Percentiles rank a stretch among this genome's conserved stretches.
phyloP scores from a whole-genome alignment of 2,329 filamentous ascomycete species.

The Penicillium janthinellum region DNA sequence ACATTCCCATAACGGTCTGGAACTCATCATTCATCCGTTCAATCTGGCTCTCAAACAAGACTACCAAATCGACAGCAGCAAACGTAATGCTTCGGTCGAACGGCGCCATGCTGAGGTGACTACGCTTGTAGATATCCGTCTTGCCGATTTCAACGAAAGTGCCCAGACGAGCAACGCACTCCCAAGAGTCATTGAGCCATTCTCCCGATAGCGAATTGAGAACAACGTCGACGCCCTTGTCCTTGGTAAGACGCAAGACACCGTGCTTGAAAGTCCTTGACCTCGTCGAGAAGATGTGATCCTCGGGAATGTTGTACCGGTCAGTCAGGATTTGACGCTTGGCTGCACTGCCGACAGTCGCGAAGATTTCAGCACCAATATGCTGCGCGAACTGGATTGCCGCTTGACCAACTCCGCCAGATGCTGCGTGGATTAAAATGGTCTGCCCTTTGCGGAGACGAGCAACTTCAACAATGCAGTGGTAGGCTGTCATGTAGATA shows the following conservation, averaged over 20 bases:
- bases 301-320: constrained; percentile 18
- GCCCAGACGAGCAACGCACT: constrained; percentile 30
- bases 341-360: constrained; percentile 25
- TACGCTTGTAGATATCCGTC: constrained; percentile 3
- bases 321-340: constrained; percentile 23
- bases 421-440: constrained; percentile 31
- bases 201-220: constrained; percentile 34
- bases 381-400: constrained; percentile 23
- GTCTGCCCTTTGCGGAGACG: constrained; percentile 14
- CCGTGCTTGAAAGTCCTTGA: constrained; percentile 20
- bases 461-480: constrained; percentile 7
- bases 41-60: background rate
- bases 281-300: constrained; percentile 31
- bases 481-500: constrained; percentile 3
- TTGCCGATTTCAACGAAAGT: constrained; percentile 30
- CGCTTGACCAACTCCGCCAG: constrained; percentile 24
- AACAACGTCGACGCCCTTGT: constrained; percentile 30
- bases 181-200: constrained; percentile 28
- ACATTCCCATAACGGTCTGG: background rate
- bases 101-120: constrained; percentile 1
- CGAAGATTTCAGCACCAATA: constrained; percentile 23
- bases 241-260: constrained; percentile 22
- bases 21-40: constrained; percentile 4
- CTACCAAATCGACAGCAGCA: background rate
- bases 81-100: constrained; percentile 4